Conservation (phyloP, 345 rosid genomes). For the Lepidium aucheri region DNA sequence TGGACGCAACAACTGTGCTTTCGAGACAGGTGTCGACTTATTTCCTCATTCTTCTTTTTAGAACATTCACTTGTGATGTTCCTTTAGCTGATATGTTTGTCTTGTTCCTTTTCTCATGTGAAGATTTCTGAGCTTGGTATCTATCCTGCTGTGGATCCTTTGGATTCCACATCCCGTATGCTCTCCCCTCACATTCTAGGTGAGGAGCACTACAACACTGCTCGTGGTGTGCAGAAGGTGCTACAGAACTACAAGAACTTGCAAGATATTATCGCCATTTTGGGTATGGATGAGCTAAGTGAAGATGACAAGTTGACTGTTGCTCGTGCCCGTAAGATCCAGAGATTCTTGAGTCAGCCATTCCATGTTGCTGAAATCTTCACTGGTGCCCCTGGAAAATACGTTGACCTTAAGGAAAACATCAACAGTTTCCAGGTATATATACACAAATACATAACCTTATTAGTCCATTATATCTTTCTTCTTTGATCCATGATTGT, state of each 20-base stretch:
- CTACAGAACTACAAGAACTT: constrained; percentile 97
- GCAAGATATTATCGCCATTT: constrained; percentile 97
- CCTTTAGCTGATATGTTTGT: neutral
- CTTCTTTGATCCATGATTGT: neutral
- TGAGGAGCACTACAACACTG: constrained; percentile 88
- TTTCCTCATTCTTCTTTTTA: neutral
- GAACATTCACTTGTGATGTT: neutral
- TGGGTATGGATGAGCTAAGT: constrained; percentile 99
- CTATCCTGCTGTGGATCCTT: constrained; percentile 98
- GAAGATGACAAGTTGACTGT: constrained; percentile 98
- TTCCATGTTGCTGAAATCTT: constrained; percentile 99
- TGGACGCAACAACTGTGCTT: constrained; percentile 98
- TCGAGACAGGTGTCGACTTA: constrained; percentile 66
- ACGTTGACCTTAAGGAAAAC: constrained; percentile 91
- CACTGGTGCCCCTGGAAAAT: constrained; percentile 98
- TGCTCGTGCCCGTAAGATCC: constrained; percentile 96
- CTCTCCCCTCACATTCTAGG: constrained; percentile 95
- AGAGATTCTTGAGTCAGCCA: constrained; percentile 95
- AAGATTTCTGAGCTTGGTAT: constrained; percentile 98
- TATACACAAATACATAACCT: neutral
- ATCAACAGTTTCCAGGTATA: constrained; percentile 84
- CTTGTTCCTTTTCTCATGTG: neutral
- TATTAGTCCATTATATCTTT: neutral
- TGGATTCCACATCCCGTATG: constrained; percentile 97
- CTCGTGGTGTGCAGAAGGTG: constrained; percentile 98